Conservation (phyloP, 1,284 basidiomycete species). For the Cutaneotrichosporon arboriforme region DNA sequence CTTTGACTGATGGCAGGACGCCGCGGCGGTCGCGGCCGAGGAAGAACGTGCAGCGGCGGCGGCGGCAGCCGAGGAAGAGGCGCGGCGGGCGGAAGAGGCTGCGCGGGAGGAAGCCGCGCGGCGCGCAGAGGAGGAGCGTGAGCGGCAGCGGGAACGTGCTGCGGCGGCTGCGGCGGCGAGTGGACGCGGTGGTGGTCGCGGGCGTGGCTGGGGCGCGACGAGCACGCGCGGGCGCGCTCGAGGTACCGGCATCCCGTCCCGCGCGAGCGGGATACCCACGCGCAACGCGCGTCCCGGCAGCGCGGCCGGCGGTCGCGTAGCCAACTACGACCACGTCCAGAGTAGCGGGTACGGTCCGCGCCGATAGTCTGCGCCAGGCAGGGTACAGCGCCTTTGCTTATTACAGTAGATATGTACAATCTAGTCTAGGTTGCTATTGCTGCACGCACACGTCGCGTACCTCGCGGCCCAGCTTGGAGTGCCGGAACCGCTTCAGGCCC, state of each 20-base stretch:
- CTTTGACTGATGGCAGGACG: slow-evolving; percentile 26
- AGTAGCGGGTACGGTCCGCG: slow-evolving; percentile 45
- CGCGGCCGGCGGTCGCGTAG: slow-evolving; percentile 25
- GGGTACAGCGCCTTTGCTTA: neutral
- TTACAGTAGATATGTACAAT: slow-evolving; percentile 1
- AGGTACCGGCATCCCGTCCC: slow-evolving; percentile 1
- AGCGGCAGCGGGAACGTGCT: slow-evolving; percentile 9
- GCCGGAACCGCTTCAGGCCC: slow-evolving; percentile 34
- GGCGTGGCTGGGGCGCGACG: slow-evolving; percentile 7
- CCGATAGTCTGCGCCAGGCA: neutral
- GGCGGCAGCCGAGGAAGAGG: slow-evolving; percentile 6
- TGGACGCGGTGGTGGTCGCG: slow-evolving; percentile 3
- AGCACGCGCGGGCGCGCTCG: slow-evolving; percentile 2
- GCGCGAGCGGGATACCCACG: slow-evolving; percentile 4
- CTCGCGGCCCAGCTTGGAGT: slow-evolving; percentile 31
- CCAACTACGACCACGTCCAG: slow-evolving; percentile 29
- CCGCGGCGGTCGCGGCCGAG: slow-evolving; percentile 24
- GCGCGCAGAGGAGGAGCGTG: slow-evolving; percentile 19
- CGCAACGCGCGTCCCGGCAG: slow-evolving; percentile 8
- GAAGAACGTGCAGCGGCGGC: slow-evolving; percentile 3
- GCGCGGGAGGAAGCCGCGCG: slow-evolving; percentile 12
- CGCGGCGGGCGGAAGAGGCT: slow-evolving; percentile 13
- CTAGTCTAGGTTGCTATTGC: slow-evolving; percentile 20
- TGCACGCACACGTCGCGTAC: slow-evolving; percentile 39
- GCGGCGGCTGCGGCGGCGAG: slow-evolving; percentile 2